Evolutionary conservation across 768 basidiomycete species (phyloP).

Genomic region (Tulasnella sp.): DNA sequence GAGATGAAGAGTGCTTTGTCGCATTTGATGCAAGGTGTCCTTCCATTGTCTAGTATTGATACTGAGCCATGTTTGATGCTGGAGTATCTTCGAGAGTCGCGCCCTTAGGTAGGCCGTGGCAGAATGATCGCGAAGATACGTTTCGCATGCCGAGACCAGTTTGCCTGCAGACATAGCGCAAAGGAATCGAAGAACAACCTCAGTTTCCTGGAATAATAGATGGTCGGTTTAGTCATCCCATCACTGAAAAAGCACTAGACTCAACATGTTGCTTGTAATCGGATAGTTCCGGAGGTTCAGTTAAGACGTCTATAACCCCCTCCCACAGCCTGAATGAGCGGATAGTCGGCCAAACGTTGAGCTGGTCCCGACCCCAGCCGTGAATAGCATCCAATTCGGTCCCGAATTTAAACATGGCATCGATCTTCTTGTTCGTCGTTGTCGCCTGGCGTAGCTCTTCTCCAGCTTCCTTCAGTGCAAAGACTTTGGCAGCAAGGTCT

Average conservation of each 20-base stretch:
- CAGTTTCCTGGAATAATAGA: background rate
- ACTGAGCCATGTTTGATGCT: background rate
- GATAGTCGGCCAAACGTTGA: background rate
- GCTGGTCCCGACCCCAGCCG: background rate
- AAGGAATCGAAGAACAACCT: background rate
- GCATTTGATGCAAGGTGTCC: background rate
- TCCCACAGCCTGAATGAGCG: background rate
- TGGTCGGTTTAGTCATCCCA: background rate
- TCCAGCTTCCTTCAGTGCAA: background rate
- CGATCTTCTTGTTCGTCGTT: background rate
- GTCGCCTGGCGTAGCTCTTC: background rate
- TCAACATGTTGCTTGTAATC: background rate
- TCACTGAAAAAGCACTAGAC: background rate
- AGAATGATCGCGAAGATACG: background rate
- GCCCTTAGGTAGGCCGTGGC: background rate
- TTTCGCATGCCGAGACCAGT: background rate
- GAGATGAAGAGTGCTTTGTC: background rate
- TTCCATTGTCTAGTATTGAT: background rate
- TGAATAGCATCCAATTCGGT: background rate
- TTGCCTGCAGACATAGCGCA: background rate
- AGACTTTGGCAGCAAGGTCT: background rate
- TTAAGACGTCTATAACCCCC: background rate
- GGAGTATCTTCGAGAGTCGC: background rate
- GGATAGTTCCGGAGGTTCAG: background rate
- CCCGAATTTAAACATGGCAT: background rate